A percentile compares a stretch with the other conserved stretches of the same genome.
phyloP scores from a whole-genome alignment of 306 rosid genomes.

The Begonia loranthoides region DNA sequence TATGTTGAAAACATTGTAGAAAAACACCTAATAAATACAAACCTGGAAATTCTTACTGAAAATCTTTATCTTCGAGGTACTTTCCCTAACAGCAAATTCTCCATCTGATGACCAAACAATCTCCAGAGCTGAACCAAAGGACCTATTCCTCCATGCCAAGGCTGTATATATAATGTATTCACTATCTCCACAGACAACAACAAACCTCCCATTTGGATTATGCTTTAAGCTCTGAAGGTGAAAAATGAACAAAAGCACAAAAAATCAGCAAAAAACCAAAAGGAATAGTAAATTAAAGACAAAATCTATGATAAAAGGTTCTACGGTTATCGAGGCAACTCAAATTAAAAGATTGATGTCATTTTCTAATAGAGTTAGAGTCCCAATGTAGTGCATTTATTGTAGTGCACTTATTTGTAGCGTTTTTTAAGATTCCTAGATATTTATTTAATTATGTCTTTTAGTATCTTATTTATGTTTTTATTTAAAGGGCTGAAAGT shows the following conservation, averaged over 20 bases:
- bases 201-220: conserved; percentile 99
- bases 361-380: too few species aligned
- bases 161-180: conserved; percentile 89
- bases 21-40: conserved; percentile 9
- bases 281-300: conserved; percentile 1
- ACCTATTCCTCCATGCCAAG: conserved; percentile 91
- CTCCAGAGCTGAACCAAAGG: conserved; percentile 97
- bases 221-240: conserved; percentile 72
- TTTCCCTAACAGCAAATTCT: conserved; percentile 91
- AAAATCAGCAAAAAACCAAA: too few species aligned
- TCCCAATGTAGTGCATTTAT: too few species aligned
- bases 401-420: too few species aligned
- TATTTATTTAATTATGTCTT: too few species aligned
- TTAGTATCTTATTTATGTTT: too few species aligned
- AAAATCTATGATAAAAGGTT: not conserved
- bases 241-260: conserved; percentile 7
- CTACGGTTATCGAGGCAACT: not conserved
- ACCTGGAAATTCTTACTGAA: conserved; percentile 96
- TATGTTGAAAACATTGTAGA: not conserved
- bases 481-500: too few species aligned
- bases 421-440: too few species aligned
- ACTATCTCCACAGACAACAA: conserved; percentile 93
- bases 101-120: conserved; percentile 95
- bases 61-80: conserved; percentile 89
- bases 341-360: not conserved